Evolutionary conservation across 2,329 filamentous ascomycete species (phyloP), one percentile per base, ranked within the genome.

Genomic region (Lithohypha guttulata): DNA sequence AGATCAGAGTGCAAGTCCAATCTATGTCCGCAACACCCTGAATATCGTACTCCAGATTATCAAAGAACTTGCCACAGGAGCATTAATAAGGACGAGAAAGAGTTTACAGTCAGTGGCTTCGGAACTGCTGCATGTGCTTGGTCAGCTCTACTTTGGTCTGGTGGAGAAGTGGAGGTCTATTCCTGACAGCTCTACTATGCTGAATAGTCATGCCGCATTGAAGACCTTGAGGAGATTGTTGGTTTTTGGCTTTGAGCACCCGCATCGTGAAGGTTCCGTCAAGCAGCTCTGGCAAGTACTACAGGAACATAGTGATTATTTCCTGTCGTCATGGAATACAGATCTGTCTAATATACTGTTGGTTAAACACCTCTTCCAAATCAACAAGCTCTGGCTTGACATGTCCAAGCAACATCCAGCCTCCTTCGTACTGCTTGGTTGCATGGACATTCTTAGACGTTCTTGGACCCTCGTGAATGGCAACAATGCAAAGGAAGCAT

Each of bases 321-420:
- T 94, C 44, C 71, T 93, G 23, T 64, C 64, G 17, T 73, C 81
- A 43, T 66, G 80, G 36, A 69, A 70, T 48, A 66, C 70, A 28
- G 69, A 75, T 34, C 69, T 59, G 63, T 3, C 70, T 77, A 17
- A 72, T 74, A 72, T 71, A 23, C 55, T 81, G 17, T 65, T 93
- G n/a, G 82, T 83, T 48, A 93, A 86, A 55, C 87, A 95, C 55
- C 67, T 94, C 2, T 63, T 95, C 28, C 87, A 96, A 55, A 79
- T 96, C 34, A 79, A 87, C 3, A 98, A 96, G 60, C 66, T 98
- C 2, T 91, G 96, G 56, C 70, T 93, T 26, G 79, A 85, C 41
- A 89, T 96, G 79, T 77, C 84, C 1, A 75, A 76, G 34, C 64
- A 69, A 4, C 86, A 94, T 56, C 78, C 87, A 1, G 79, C 82